Base-by-base conservation (phyloP, 352 stramenopile species). In the Stramenopiles sp. region DNA sequence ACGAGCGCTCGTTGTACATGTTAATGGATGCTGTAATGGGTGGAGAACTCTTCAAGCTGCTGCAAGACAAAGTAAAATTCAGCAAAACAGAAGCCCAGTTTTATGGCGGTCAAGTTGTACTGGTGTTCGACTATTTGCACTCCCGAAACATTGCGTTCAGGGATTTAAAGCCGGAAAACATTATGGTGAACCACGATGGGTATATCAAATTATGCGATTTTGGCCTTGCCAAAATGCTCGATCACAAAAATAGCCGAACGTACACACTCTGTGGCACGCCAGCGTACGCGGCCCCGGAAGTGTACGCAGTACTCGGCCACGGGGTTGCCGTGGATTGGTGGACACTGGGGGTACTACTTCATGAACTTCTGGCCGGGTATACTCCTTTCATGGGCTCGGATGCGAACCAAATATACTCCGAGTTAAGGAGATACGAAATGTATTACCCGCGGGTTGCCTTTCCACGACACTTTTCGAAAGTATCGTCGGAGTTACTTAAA, bases 1-100 rank as follows among this genome's bases (percentile, higher is more conserved):
- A 85, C 73, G 80, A 86, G 0, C 77, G 80, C n/a, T 91, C 89
- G 77, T 73, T 93, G 75, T 93, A 92, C 69, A 88, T 93, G 68
- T 86, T 93, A 3, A 92, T 91, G 84, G 87, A 93, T 76, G 92
- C 89, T 68, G 92, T 92, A 80, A 89, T 88, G 34, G 87, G 86
- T 33, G 87, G 87, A 31, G 89, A 86, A 31, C 77, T 93, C 68
- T 87, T 91, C 74, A 88, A 91, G 73, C 85, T 92, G 34, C 75
- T 92, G 68, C 82, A 85, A 30, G 80, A 84, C 30, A 81, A 87
- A 0, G 82, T 84, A 49, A 84, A 84, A 48, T 92, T 93, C 35
- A 80, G 85, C 34, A 85, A 92, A 73, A 73, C 78, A 3, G 81
- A 85, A 4, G 83, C 86, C 3, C 76, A 82, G 0, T 89, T 90